Evolutionary conservation across 805 yeast species (phyloP), one percentile per base, ranked within the genome.

Genomic region (Teunomyces aglyptinius): DNA sequence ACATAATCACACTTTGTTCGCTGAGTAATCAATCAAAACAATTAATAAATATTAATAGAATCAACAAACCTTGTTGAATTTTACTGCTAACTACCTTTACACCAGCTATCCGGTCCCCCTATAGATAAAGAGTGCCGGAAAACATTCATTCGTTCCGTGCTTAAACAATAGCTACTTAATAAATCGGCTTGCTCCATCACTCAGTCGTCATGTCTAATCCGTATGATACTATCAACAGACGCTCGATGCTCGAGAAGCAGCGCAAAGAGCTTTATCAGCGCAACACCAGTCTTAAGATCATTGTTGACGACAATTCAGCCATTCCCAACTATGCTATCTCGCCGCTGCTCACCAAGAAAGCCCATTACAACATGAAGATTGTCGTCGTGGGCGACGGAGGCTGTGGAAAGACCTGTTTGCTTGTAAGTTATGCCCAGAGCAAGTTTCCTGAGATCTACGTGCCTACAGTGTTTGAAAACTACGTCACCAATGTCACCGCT

Each of bases 361-460:
- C 57, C 12, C 45, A 48, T 35, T 55, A 59, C 50, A 54, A 56
- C 52, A 65, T 71, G 70, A 86, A 86, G 59, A 68, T 87, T 5
- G 95, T 89, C 10, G 86, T 86, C 22, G 94, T 89, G 7, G 96
- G 96, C 6, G 96, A 89, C 63, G 90, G 92, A 56, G 91, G 89
- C 13, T 85, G 94, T 61, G 96, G 96, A n/a, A 89, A 89, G 63
- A 89, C 96, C 0, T 85, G 91, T 56, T 64, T 89, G 55, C 59
- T 87, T 48, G 75, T 71, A n/a, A 66, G 87, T 15, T 89, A 84
- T 60, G 77, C 88, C 3, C 81, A 83, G 56, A 85, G 86, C 18
- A 70, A 73, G 54, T 86, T 86, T 60, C 94, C 95, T 1, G 78
- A 77, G 38, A 73, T 76, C 6, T 86, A 89, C 59, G 86, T 86